Base-by-base conservation (phyloP, 2,329 filamentous ascomycete genomes). In the Chaetomium sp. region DNA sequence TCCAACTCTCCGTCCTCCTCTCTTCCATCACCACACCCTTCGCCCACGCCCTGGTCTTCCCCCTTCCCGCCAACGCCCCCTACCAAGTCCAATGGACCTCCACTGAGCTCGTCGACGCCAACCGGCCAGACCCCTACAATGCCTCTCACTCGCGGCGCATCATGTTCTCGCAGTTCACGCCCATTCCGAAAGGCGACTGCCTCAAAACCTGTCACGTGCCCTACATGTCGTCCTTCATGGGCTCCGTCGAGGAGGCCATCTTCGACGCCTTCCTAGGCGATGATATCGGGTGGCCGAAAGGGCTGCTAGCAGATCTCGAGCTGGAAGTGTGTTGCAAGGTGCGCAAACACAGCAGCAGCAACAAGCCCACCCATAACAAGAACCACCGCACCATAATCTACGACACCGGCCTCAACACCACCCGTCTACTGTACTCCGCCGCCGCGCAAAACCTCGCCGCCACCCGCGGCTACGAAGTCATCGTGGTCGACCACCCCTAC, bases 401-500 rank as follows among this genome's bases (percentile, higher is more conserved):
- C 44, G 59, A 54, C 27, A 59, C 63, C 3, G 63, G 64, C 37
- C 41, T 60, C 49, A 60, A 63, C 38, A 58, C 56, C 5, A 53
- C 53, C 6, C 65, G 74, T 1, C 61, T 72, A 1, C 57, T 73
- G 32, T 78, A 77, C 60, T 68, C 65, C 12, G 69, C 65, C 35
- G 66, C 73, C 4, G 73, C 72, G 1, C 68, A 71, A 38, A 65
- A 69, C 19, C 61, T 78, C 49, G 71, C 73, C 7, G 19, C 19
- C 19, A 71, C 71, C 19, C 61, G 67, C 7, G 74, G 75, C 6
- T 73, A 69, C 56, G 68, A 69, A 7, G 72, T 78, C 9, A 64
- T 75, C 4, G 65, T 72, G 4, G 66, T 78, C 51, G 75, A 78
- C 59, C 74, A 77, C 55, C 71, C 74, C 0, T 69, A 73, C 52